Percentiles rank a stretch among this genome's conserved stretches.
Evolutionary conservation across 345 rosid genomes (phyloP).

Genomic region (Acer saccharum): DNA sequence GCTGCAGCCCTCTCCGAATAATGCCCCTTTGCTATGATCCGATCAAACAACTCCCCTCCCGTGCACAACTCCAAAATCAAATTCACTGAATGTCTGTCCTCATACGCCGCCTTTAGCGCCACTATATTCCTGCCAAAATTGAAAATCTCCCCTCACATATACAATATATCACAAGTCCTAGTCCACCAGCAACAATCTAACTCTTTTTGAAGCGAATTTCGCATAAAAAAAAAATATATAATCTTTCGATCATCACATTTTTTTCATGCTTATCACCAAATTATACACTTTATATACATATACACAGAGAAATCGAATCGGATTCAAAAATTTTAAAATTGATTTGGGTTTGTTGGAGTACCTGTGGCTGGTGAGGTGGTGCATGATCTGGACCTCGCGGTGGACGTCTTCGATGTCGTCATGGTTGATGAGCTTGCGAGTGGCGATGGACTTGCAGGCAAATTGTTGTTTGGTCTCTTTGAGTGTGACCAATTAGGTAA

Average conservation of each 20-base stretch:
- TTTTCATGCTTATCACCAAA: too few relatives aligned
- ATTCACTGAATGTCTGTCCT: slow-evolving; percentile 81
- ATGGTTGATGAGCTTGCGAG: slow-evolving; percentile 70
- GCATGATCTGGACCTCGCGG: slow-evolving; percentile 99
- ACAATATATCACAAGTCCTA: not conserved
- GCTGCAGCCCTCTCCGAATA: slow-evolving; percentile 96
- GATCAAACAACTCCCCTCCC: slow-evolving; percentile 95
- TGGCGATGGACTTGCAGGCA: slow-evolving; percentile 92
- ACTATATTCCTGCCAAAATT: slow-evolving; percentile 64
- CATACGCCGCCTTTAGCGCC: slow-evolving; percentile 90
- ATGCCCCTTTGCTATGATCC: slow-evolving; percentile 89
- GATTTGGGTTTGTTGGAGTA: too few relatives aligned
- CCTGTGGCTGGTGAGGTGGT: slow-evolving; percentile 93
- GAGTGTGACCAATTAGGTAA: slow-evolving; percentile 80
- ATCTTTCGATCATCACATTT: not conserved
- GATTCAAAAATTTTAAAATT: too few relatives aligned
- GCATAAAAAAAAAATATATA: not conserved
- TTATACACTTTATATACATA: too few relatives aligned
- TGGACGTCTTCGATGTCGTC: slow-evolving; percentile 91
- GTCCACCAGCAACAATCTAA: not conserved
- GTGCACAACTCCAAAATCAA: slow-evolving; percentile 89
- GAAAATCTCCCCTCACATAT: not conserved
- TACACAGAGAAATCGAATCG: too few relatives aligned
- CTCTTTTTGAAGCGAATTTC: too few relatives aligned
- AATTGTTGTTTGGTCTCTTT: slow-evolving; percentile 64